Evolutionary conservation across 73 alveolate genomes (phyloP), one percentile per base, ranked within the genome.

Genomic region (Blepharisma stoltei): DNA sequence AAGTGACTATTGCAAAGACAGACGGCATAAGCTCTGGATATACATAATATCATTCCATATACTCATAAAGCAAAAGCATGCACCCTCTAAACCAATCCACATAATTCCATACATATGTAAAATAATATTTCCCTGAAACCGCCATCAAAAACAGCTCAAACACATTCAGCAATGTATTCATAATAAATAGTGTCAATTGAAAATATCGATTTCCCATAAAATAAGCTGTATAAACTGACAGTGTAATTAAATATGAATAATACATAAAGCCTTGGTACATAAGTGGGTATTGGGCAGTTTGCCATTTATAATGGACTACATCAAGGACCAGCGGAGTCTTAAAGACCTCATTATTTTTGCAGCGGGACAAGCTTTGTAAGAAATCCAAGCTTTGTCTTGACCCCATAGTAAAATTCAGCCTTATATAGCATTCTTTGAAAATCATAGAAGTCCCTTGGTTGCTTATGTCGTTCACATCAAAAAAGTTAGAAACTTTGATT

Each of bases 61-160:
- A 14, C 2, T 14, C 23, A 60, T 60, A 60, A 1, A 25, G 14
- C 2, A 14, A 60, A 60, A 60, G 73, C 73, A 60, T 18, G 3
- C 14, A 14, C 46, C 73, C 73, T 5, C 73, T 60, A 60, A 11
- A 60, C 73, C 73, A 60, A 60, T 60, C 73, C 14, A 60, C 23
- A 60, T 60, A 60, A 60, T 60, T 60, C 73, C 73, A 60, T 2
- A 60, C 45, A 60, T 60, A 60, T 14, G 73, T 60, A 60, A 60
- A 60, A 25, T 60, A 60, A 60, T 14, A 60, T 9, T n/a, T 9
- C 73, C 73, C 73, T 60, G 73, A 60, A 60, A 60, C 73, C 23
- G 73, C 14, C 73, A 60, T 60, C 46, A 14, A 38, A 25, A 60
- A 60, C 2, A 60, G 46, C 45, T 60, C 73, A 60, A 14, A 60